Conservation (phyloP, 768 basidiomycete species). For the Glaciozyma antarctica region DNA sequence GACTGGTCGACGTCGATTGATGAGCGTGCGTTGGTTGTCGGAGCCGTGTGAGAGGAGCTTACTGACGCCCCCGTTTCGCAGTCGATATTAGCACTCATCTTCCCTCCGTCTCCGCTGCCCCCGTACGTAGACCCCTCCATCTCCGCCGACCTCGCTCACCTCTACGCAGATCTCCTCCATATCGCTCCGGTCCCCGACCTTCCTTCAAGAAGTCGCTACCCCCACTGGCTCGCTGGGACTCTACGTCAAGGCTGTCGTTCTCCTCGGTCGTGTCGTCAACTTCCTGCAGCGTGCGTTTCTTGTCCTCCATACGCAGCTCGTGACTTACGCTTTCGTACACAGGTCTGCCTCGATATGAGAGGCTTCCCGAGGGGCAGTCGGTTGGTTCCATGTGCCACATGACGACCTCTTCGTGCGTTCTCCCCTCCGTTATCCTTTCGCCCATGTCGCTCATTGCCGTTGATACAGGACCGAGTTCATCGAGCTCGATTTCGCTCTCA, state of each 20-base stretch:
- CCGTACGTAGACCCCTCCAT: background rate
- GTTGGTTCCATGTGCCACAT: background rate
- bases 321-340: background rate
- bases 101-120: background rate
- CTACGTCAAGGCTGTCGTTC: slow-evolving; percentile 26
- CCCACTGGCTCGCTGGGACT: slow-evolving; percentile 25
- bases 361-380: background rate
- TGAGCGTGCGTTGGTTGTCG: background rate
- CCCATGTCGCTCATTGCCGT: background rate
- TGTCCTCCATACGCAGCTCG: background rate
- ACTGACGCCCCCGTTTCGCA: background rate
- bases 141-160: background rate
- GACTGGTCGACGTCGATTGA: slow-evolving; percentile 31
- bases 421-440: background rate
- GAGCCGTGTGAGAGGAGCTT: background rate
- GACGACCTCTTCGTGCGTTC: background rate
- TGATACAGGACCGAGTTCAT: slow-evolving; percentile 11
- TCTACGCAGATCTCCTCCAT: background rate
- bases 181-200: slow-evolving; percentile 4
- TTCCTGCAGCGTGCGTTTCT: slow-evolving; percentile 11
- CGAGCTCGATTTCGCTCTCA: slow-evolving; percentile 23
- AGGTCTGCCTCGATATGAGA: background rate
- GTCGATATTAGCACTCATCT: slow-evolving; percentile 26
- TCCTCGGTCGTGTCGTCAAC: slow-evolving; percentile 29
- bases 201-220: slow-evolving; percentile 13